phyloP scores from a whole-genome alignment of 2,329 filamentous ascomycete genomes.

The Thermoascus crustaceus region DNA sequence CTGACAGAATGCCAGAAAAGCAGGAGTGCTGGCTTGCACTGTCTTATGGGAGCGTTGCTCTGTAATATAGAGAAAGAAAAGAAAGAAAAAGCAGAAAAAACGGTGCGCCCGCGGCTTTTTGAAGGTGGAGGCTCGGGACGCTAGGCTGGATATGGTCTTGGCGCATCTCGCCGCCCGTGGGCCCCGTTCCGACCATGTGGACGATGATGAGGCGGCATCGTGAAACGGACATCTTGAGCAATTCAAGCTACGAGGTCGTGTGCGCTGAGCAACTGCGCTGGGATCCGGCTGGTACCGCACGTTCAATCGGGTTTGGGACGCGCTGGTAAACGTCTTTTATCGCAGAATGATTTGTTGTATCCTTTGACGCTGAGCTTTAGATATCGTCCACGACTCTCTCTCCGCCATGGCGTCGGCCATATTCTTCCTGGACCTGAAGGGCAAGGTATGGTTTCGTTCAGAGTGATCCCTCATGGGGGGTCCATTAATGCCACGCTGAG shows the following conservation, averaged over 20 bases:
- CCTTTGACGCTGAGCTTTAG: conserved; percentile 4
- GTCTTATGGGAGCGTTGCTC: conserved; percentile 70
- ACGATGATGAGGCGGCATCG: conserved; percentile 2
- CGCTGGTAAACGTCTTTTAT: no score
- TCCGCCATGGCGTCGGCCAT: conserved; percentile 84
- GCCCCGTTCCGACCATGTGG: conserved; percentile 2
- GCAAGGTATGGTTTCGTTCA: conserved; percentile 67
- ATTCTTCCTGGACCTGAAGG: conserved; percentile 99
- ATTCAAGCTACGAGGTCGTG: no score
- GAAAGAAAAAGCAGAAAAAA: conserved; percentile 13
- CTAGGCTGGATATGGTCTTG: conserved; percentile 20
- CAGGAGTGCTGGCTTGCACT: conserved; percentile 67
- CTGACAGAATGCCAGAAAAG: conserved; percentile 62
- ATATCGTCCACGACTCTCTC: conserved; percentile 2
- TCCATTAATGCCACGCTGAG: not conserved
- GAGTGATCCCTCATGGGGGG: not conserved
- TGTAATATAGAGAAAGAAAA: conserved; percentile 35
- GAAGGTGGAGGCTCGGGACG: conserved; percentile 11
- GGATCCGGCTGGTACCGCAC: no score
- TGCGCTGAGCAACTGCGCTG: no score
- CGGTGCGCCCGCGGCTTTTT: conserved; percentile 15
- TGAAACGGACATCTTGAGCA: not conserved
- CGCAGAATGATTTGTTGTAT: conserved; percentile 3
- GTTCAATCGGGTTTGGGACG: no score
- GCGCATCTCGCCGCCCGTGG: conserved; percentile 1